Evolutionary conservation across 257 asterid genomes (phyloP).

Genomic region (Solanum raphanifolium): DNA sequence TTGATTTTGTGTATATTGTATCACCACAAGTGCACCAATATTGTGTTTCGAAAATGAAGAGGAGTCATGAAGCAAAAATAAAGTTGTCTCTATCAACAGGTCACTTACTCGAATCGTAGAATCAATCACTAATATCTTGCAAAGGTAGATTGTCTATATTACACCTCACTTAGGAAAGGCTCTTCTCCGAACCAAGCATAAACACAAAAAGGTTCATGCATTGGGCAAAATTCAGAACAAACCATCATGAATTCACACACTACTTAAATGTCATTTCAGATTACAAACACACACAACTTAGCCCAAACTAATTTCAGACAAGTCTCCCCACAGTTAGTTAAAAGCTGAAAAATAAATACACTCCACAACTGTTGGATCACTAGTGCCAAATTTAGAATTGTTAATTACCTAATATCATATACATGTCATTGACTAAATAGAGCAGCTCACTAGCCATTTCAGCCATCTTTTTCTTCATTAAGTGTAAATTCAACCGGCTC

Average conservation of each 20-base stretch:
- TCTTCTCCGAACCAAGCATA: background rate
- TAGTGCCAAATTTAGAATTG: background rate
- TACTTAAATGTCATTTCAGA: background rate
- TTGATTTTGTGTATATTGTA: too few relatives aligned
- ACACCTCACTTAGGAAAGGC: too few relatives aligned
- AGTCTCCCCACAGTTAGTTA: background rate
- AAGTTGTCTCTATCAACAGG: too few relatives aligned
- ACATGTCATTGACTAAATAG: background rate
- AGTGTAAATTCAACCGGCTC: constrained; percentile 20
- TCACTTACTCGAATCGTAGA: background rate
- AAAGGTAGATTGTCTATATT: background rate
- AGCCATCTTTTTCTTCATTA: constrained; percentile 7
- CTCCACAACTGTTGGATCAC: background rate
- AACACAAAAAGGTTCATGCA: background rate
- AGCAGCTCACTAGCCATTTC: background rate
- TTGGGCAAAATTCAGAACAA: background rate
- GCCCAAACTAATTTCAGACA: background rate
- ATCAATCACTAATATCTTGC: background rate
- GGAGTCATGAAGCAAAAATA: too few relatives aligned
- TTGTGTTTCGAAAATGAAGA: too few relatives aligned
- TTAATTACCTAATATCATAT: background rate
- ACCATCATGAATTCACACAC: background rate
- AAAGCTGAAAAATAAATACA: background rate
- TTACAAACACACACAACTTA: background rate
- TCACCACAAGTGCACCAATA: too few relatives aligned